Percentiles rank a stretch among this genome's conserved stretches.
phyloP scores from a whole-genome alignment of 371 early-diverging fungal genomes.

The Capillidium rhysosporum region DNA sequence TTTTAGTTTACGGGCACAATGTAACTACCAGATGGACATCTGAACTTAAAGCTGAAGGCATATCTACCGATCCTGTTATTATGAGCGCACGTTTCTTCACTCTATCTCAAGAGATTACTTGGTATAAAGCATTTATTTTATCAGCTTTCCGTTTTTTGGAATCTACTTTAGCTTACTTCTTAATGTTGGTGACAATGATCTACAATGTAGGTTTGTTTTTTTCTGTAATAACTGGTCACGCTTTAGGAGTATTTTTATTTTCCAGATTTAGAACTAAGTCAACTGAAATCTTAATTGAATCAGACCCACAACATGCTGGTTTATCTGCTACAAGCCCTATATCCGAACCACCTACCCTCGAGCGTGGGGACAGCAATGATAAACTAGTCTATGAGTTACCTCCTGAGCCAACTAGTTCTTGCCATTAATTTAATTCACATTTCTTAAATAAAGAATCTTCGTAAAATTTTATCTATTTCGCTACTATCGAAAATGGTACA shows the following conservation, averaged over 20 bases:
- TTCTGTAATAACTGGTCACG: conserved; percentile 20
- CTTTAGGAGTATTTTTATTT: conserved; percentile 18
- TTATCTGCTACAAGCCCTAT: not conserved
- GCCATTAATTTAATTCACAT: too few species aligned
- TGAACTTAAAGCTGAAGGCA: not conserved
- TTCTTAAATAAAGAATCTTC: too few species aligned
- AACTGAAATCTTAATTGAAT: not conserved
- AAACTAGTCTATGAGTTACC: too few species aligned
- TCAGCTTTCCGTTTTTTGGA: conserved; percentile 8
- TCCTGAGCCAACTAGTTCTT: too few species aligned
- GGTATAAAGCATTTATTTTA: not conserved
- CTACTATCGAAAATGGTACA: too few species aligned
- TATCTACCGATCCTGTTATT: not conserved
- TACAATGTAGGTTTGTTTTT: conserved; percentile 28
- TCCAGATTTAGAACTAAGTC: not conserved
- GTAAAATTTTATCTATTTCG: too few species aligned
- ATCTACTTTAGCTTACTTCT: conserved; percentile 15
- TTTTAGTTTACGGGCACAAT: conserved; percentile 6
- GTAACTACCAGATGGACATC: conserved; percentile 5
- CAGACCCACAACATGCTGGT: not conserved
- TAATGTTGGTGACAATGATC: conserved; percentile 34
- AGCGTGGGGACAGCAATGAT: too few species aligned
- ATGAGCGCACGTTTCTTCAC: not conserved
- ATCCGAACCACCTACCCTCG: not conserved
- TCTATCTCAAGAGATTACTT: not conserved